Percentiles rank a stretch among this genome's conserved stretches.
phyloP scores from a whole-genome alignment of 257 asterid genomes.

The Solanum ossicruentum region DNA sequence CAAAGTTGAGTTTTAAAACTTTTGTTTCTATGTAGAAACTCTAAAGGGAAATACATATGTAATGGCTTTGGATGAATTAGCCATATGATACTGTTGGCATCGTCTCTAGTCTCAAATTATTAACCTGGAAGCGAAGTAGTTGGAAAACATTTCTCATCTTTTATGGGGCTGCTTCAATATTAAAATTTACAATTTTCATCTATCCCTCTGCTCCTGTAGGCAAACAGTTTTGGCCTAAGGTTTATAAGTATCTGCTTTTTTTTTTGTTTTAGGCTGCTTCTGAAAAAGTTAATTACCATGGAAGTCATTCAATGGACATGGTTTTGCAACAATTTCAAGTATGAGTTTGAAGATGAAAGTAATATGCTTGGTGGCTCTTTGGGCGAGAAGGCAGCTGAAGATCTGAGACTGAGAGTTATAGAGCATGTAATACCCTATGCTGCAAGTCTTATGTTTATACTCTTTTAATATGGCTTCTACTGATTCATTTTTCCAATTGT shows the following conservation, averaged over 20 bases:
- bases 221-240: neutral
- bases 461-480: neutral
- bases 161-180: neutral
- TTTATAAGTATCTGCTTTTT: neutral
- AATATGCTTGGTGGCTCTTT: constrained; percentile 76
- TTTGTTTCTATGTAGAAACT: neutral
- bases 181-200: neutral
- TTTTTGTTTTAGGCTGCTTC: constrained; percentile 35
- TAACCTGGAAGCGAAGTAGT: neutral
- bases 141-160: neutral
- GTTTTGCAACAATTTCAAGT: constrained; percentile 74
- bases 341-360: constrained; percentile 81
- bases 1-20: neutral
- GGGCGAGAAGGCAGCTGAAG: constrained; percentile 90
- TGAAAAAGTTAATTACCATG: constrained; percentile 84
- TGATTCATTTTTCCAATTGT: neutral
- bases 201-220: neutral
- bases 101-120: neutral
- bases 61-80: neutral
- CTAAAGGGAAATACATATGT: neutral
- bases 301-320: constrained; percentile 89
- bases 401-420: constrained; percentile 75
- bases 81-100: neutral
- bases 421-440: constrained; percentile 53
- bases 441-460: neutral